These are phyloP conservation scores for Plasmodium gonderi DNA, from an alignment of 169 alveolate genomes.

Conservation along the genomic window DNA sequence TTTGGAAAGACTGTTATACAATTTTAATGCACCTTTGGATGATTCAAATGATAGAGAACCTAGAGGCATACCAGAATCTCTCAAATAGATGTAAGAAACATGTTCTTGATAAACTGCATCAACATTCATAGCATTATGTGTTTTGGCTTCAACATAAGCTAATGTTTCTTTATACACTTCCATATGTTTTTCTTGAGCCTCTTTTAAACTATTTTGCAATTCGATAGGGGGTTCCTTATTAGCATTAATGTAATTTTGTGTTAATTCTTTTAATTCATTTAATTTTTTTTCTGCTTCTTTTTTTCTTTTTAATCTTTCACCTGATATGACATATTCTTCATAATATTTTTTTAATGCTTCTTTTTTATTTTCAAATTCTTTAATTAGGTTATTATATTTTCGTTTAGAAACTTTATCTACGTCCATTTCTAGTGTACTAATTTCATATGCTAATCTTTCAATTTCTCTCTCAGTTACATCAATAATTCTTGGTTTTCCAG, in stretches of 20 bases:
- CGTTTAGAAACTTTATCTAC: slow-evolving; percentile 63
- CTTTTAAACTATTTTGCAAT: slow-evolving; percentile 30
- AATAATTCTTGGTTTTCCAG: slow-evolving; percentile 66
- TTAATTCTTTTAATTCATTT: slow-evolving; percentile 54
- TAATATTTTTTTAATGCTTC: slow-evolving; percentile 21
- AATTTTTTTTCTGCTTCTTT: slow-evolving; percentile 47
- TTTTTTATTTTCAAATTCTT: slow-evolving; percentile 71
- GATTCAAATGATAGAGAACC: slow-evolving; percentile 73
- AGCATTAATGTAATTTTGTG: slow-evolving; percentile 35
- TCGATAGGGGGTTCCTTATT: slow-evolving; percentile 68
- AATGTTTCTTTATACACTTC: slow-evolving; percentile 52
- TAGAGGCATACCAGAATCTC: slow-evolving; percentile 77
- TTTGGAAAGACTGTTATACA: slow-evolving; percentile 79
- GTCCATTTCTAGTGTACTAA: slow-evolving; percentile 65
- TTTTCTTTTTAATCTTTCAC: slow-evolving; percentile 57
- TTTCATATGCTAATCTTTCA: slow-evolving; percentile 64
- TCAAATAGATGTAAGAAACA: slow-evolving; percentile 65
- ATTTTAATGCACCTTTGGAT: slow-evolving; percentile 75
- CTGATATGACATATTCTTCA: slow-evolving; percentile 63
- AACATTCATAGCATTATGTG: slow-evolving; percentile 76
- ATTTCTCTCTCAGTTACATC: slow-evolving; percentile 72
- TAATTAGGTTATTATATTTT: slow-evolving; percentile 39
- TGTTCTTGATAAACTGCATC: slow-evolving; percentile 72
- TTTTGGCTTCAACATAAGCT: slow-evolving; percentile 69
- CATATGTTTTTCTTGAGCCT: slow-evolving; percentile 30